Evolutionary conservation across 2,329 filamentous ascomycete genomes (phyloP).

Genomic region (Phaeophleospora eucalypticola): DNA sequence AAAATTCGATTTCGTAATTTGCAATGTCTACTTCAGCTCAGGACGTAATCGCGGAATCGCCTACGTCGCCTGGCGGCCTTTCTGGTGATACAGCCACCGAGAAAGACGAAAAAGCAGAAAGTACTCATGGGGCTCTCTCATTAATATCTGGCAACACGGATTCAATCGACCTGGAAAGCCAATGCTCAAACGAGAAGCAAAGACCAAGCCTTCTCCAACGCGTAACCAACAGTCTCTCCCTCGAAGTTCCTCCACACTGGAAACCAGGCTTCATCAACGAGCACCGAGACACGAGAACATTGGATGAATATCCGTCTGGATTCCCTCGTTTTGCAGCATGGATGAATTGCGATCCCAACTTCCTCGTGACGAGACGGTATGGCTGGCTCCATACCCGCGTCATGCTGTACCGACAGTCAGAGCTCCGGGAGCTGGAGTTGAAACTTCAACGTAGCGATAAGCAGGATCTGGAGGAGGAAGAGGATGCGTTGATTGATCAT

Average conservation of each 20-base stretch:
- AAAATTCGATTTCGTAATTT: too few relatives aligned
- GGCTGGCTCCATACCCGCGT: conserved; percentile 38
- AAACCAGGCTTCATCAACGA: conserved; percentile 5
- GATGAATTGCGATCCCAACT: conserved; percentile 38
- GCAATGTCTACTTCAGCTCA: background rate
- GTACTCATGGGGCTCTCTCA: background rate
- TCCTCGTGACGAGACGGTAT: conserved; percentile 38
- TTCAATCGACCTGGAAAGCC: background rate
- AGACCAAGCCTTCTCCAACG: background rate
- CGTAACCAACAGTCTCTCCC: background rate
- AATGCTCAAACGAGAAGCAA: background rate
- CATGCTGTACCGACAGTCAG: conserved; percentile 37
- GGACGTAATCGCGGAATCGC: background rate
- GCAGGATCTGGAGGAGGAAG: conserved; percentile 10
- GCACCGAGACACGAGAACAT: conserved; percentile 12
- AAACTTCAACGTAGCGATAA: conserved; percentile 31
- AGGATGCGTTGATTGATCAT: conserved; percentile 8
- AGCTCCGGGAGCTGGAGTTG: conserved; percentile 35
- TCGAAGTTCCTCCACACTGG: conserved; percentile 9
- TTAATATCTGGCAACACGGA: background rate
- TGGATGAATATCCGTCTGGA: conserved; percentile 38
- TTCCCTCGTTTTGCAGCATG: conserved; percentile 39
- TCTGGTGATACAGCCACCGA: background rate
- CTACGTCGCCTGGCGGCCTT: background rate
- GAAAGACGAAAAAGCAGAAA: background rate